Base-by-base conservation (phyloP, 192 early-diverging fungal species). In the Ramicandelaber brevisporus region DNA sequence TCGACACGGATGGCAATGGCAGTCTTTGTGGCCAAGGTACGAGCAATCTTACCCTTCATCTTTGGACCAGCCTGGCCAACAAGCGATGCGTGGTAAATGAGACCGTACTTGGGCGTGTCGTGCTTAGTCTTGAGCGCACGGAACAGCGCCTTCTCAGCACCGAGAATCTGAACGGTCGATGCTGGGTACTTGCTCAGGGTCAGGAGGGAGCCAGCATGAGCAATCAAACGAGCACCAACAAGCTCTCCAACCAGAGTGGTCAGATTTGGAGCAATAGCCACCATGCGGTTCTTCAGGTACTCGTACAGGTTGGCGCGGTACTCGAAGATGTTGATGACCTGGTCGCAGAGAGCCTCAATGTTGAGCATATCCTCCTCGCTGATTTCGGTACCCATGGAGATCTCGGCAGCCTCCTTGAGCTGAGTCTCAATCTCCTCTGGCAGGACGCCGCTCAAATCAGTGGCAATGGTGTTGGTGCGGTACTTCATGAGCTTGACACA, bases 61-160 rank as follows among this genome's bases (percentile, higher is more conserved):
- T 92, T 97, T 45, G 82, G 72, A 2, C 75, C 70, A 27, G 88
- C 88, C 58, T 87, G 92, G 24, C 92, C 92, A 29, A 98, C 73
- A 27, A 98, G 66, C 11, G 80, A 82, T 21, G 92, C 82, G 48
- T 98, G 92, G 58, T 89, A 98, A 40, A 98, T 80, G 29, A 98
- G 61, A 50, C 92, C 92, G 49, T 92, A 98, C 58, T 98, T 93
- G 35, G 92, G 92, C 9, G 92, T 98, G 53, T 87, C 73, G 49
- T 83, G 77, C 61, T 98, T 98, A 48, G 84, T 77, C 73, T 98
- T 98, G 43, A 98, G 61, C 3, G 92, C 92, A 21, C 90, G 71
- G 77, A 99, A 99, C 16, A 99, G 71, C n/a, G 95, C 95, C 73
- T 99, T 99, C 60, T 99, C 95, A 20, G 95, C 95, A 53, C 95